Evolutionary conservation across 768 basidiomycete species (phyloP).

Genomic region (Udeniomyces megalosporus): DNA sequence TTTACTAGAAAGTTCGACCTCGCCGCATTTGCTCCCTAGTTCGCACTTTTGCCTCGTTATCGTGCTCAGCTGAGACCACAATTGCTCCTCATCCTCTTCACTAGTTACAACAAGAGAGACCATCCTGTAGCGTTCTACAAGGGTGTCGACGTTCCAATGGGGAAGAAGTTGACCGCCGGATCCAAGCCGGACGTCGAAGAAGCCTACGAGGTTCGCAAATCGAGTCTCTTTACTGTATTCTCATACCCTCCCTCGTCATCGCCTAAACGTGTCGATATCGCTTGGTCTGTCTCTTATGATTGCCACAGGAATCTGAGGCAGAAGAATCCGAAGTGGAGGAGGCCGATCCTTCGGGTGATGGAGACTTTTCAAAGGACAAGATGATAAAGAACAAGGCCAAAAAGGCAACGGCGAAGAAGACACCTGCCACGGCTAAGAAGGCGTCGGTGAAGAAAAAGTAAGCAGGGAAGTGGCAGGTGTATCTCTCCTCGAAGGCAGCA

Average conservation of each 20-base stretch:
- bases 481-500: too few relatives aligned
- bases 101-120: constrained; percentile 69
- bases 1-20: constrained; percentile 64
- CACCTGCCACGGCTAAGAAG: neutral
- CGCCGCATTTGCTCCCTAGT: neutral
- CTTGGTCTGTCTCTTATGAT: neutral
- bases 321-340: constrained; percentile 40
- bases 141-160: constrained; percentile 51
- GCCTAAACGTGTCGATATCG: neutral
- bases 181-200: constrained; percentile 83
- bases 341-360: constrained; percentile 28
- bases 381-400: constrained; percentile 24
- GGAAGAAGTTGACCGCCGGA: constrained; percentile 53
- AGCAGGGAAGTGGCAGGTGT: neutral
- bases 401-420: constrained; percentile 1
- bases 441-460: neutral
- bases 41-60: neutral
- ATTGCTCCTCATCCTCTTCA: too few relatives aligned
- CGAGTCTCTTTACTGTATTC: neutral
- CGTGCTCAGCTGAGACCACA: neutral
- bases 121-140: constrained; percentile 95
- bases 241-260: neutral
- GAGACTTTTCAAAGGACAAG: constrained; percentile 27
- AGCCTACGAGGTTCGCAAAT: constrained; percentile 52
- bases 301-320: constrained; percentile 24